Percentiles rank a stretch among this genome's conserved stretches.
These are phyloP conservation scores for Microbotryomycetes sp. DNA, from an alignment of 1,284 basidiomycete species.

Conservation along the genomic window DNA sequence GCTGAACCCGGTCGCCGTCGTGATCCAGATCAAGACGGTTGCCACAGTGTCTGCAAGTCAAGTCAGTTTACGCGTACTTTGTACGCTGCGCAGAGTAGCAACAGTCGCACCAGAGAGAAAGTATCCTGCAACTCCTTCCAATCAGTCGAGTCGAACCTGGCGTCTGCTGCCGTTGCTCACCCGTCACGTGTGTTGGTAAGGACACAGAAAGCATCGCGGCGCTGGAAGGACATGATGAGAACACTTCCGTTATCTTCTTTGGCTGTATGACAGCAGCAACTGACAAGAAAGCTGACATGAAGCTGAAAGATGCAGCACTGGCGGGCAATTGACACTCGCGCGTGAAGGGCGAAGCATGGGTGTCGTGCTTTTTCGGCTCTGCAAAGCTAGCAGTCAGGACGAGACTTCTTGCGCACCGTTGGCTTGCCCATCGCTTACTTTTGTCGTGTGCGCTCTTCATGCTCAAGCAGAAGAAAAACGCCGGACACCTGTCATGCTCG, in stretches of 20 bases:
- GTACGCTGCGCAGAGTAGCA: too few relatives aligned
- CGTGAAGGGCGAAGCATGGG: not conserved
- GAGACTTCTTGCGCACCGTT: too few relatives aligned
- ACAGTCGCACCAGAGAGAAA: too few relatives aligned
- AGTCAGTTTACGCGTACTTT: too few relatives aligned
- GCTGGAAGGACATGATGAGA: not conserved
- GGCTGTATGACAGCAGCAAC: not conserved
- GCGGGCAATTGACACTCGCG: conserved; percentile 8
- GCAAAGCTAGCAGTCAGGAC: too few relatives aligned
- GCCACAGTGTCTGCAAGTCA: too few relatives aligned
- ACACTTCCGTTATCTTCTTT: not conserved
- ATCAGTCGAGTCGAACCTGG: not conserved
- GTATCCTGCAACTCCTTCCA: not conserved
- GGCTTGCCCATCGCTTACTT: too few relatives aligned
- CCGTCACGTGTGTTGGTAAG: not conserved
- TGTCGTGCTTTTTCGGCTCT: not conserved
- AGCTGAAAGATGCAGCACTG: not conserved
- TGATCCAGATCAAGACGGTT: not conserved
- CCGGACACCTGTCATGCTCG: too few relatives aligned
- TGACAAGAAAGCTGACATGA: conserved; percentile 3
- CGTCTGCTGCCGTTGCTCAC: not conserved
- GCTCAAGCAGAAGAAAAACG: too few relatives aligned
- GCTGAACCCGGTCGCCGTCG: not conserved
- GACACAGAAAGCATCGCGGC: not conserved
- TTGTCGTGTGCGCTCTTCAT: too few relatives aligned